Base-by-base conservation (phyloP, 192 early-diverging fungal species). In the Backusella circina region DNA sequence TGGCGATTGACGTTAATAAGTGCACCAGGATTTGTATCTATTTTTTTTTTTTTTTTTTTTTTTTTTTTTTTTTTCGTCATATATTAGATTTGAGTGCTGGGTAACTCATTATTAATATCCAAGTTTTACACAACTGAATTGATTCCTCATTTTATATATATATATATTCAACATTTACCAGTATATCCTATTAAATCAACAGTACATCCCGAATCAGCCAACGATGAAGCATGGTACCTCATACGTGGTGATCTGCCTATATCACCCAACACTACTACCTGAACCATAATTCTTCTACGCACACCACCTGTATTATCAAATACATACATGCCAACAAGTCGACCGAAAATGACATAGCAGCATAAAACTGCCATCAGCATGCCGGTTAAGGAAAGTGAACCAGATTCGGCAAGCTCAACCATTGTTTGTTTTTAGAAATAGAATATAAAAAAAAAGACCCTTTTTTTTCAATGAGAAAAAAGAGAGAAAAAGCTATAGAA, bases 211-310 rank as follows among this genome's bases (percentile, higher is more conserved):
- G 83, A 84, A 37, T 82, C 74, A 6, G 90, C 88, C 44, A 97
- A 84, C 30, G 93, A 93, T 7, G 92, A 74, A 41, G 95, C 94
- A 80, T 99, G 97, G 74, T 95, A 91, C 70, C 92, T 88, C 92
- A 96, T 98, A n/a, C 96, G 90, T 13, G 97, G 96, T 15, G 93
- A 93, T 65, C 92, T 85, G 6, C 93, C 93, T 79, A 95, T 88
- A 69, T 96, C 95, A 4, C 94, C 95, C 28, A 96, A 82, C 3
- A 96, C 95, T 8, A 96, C 81, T 32, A 90, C 78, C 50, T 83
- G 82, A 0, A 79, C 82, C 21, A 79, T 65, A 1, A 73, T 70
- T 26, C 73, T 68, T 23, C 68, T 67, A n/a, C 82, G 78, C 6
- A 74, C 0, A 1, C 26, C 66, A 26, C 36, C 47, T 6, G 65